Base-by-base conservation (phyloP, 164 flowering plant species). In the Sedum album region DNA sequence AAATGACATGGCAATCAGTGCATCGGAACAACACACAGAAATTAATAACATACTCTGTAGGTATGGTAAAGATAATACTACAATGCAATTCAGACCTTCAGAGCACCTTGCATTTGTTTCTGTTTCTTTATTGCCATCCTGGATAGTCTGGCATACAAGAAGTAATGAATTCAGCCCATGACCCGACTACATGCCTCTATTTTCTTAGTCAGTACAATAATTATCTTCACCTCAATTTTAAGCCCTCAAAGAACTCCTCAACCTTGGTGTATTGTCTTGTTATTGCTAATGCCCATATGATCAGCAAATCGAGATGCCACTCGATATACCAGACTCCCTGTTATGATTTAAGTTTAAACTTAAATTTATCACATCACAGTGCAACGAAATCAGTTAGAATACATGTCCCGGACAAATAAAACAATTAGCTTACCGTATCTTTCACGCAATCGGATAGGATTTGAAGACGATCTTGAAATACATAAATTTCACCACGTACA, bases 281-380 rank as follows among this genome's bases (percentile, higher is more conserved):
- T 66, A 49, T 62, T 31, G 92, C 81, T 76, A 93, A 78, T 49
- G 89, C 90, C 98, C 96, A 90, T 60, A 85, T n/a, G 67, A 73
- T 80, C 79, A 88, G 79, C 71, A 90, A 18, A 78, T 93, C 96
- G 72, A 90, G 86, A 68, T 84, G 91, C 96, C 91, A 93, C 68
- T 88, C 96, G 21, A 80, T 21, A 75, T 78, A 74, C 98, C 98
- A 93, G 51, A 69, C 70, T 13, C 78, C 73, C 98, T 93, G 77
- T 69, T 60, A 35, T 55, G 65, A 72, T 65, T 39, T n/a, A 66
- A 23, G 6, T 38, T 39, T 31, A 28, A 46, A n/a, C n/a, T n/a
- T 23, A 31, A 7, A 49, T 64, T 31, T 15, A n/a, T n/a, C n/a
- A n/a, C n/a, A n/a, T n/a, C n/a, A n/a, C n/a, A n/a, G n/a, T n/a